Base-by-base conservation (phyloP, 768 basidiomycete genomes). In the Trichaptum fuscoviolaceum region DNA sequence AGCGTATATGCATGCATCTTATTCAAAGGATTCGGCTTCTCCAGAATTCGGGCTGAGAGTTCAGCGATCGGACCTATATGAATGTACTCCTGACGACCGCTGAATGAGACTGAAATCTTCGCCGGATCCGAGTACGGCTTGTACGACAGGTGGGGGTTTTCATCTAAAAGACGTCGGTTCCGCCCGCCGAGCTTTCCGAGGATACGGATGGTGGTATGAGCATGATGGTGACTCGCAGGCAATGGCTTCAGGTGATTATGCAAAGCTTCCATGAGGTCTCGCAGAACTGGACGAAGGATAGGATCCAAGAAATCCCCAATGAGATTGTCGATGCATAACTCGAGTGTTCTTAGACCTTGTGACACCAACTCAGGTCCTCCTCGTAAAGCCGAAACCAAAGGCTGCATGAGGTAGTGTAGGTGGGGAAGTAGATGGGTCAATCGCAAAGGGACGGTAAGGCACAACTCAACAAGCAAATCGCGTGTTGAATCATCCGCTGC, bases 311-410 rank as follows among this genome's bases (percentile, higher is more conserved):
- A 99, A 77, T 99, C 97, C 1, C 95, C 94, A 0, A 95, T 97
- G 27, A 99, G 84, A 74, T 99, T 99, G 80, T 99, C 97, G 72
- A 99, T 96, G 78, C 96, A 99, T n/a, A 99, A 83, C 76, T 99
- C 97, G 67, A 99, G 85, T 0, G 97, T 99, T 7, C 97, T 87
- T 26, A 99, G 80, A 59, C 97, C 97, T 79, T 99, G 97, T 25
- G 94, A 90, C 64, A 98, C 91, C 60, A 97, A 86, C 64, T 99
- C 97, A 7, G 89, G 85, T 52, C 85, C 87, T 42, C 95, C 95
- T 63, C 90, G 87, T 63, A 99, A 80, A 8, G 97, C 95, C 63
- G 96, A 82, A 1, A 96, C 95, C 30, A 99, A 83, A 0, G 97
- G 97, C 70, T 94, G 92, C 96, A 99, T 98, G 66, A 99, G 83